Percentiles rank a stretch among this genome's conserved stretches.
phyloP scores from a whole-genome alignment of 139 green algal genomes.

The Chlamydomonas incerta region DNA sequence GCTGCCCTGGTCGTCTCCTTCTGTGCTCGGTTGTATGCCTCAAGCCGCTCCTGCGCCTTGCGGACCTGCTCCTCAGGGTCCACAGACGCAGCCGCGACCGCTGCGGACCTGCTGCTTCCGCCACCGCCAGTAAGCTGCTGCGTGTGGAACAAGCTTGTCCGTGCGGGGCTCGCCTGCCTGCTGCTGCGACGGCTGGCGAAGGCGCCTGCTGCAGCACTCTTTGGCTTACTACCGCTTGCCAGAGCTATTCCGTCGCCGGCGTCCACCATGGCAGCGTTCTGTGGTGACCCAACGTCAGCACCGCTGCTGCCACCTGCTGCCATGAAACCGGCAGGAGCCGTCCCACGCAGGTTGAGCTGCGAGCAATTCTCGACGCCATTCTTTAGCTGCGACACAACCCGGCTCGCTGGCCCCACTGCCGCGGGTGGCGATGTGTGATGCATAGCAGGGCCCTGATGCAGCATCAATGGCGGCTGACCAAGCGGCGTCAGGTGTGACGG shows the following conservation, averaged over 20 bases:
- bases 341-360: too few species aligned
- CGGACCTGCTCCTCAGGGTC: background rate
- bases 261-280: too few species aligned
- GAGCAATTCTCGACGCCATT: too few species aligned
- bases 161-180: conserved; percentile 13
- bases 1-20: conserved; percentile 11
- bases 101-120: background rate
- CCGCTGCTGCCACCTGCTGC: too few species aligned
- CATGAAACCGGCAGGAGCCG: too few species aligned
- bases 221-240: too few species aligned
- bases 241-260: too few species aligned
- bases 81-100: background rate
- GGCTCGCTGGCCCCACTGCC: background rate
- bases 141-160: background rate
- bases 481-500: background rate
- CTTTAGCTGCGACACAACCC: background rate
- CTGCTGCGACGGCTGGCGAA: background rate
- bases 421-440: too few species aligned
- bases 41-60: conserved; percentile 27
- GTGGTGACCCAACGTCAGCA: too few species aligned
- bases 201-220: background rate
- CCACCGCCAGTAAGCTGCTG: background rate
- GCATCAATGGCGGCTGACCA: background rate
- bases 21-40: conserved; percentile 30
- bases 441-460: too few species aligned